These are phyloP conservation scores for Naganishia antarctica DNA, from an alignment of 768 basidiomycete species.

Conservation along the genomic window DNA sequence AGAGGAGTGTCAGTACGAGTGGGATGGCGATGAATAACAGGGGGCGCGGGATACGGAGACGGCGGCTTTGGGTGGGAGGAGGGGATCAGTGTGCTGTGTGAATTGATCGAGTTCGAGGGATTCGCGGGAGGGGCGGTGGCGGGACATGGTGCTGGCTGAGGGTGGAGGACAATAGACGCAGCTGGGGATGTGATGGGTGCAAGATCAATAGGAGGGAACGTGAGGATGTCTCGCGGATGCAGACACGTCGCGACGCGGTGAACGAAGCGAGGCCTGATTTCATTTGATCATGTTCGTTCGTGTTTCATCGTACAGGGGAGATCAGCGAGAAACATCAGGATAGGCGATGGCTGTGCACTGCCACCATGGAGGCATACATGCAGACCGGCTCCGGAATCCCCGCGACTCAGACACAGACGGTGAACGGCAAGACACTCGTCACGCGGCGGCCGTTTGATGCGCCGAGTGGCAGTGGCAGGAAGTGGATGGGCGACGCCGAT, in stretches of 20 bases:
- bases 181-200: background rate
- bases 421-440: conserved; percentile 4
- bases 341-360: no score
- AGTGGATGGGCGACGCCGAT: background rate
- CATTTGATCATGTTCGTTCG: no score
- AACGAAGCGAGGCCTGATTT: no score
- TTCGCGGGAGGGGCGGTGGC: background rate
- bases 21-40: background rate
- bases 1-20: background rate
- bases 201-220: no score
- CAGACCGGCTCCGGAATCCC: background rate
- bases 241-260: no score
- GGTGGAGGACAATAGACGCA: background rate
- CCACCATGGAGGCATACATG: background rate
- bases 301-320: no score
- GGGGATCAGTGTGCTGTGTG: background rate
- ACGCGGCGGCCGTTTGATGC: background rate
- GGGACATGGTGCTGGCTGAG: background rate
- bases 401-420: background rate
- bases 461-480: background rate
- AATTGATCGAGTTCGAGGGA: background rate
- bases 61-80: background rate
- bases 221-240: background rate
- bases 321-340: no score
- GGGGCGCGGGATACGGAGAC: background rate